Evolutionary conservation across 1,139 yeast genomes (phyloP), one percentile per base, ranked within the genome.

Genomic region (Magnusiomyces ingens): DNA sequence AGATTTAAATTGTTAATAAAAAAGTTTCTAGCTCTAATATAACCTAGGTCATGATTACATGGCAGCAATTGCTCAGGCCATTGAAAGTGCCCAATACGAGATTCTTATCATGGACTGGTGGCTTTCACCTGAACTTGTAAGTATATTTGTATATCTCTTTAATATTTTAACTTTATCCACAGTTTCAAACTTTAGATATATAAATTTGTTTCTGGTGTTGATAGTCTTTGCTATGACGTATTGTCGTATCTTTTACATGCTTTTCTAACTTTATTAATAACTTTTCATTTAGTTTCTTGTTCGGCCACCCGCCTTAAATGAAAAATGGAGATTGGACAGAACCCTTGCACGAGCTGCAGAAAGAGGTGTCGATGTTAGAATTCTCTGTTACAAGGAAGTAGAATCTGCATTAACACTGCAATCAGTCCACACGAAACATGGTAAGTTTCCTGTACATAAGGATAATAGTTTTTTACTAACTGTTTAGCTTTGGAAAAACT

Each of bases 101-200:
- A 76, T 81, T 46, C 79, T 77, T 60, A 78, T 81, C 50, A 84
- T 81, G 62, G 85, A 81, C 64, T 81, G 85, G 85, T 81, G 85
- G 85, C 66, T 81, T 13, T 75, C 82, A 1, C 85, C 85, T 0
- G 85, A 81, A 60, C 61, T 81, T 11, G 58, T 55, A 52, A 13
- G 56, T 48, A 12, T 40, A 5, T 48, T 8, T 10, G n/a, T 5
- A 26, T 5, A 19, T 8, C 3, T 29, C 11, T 19, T 11, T 40
- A n/a, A 2, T 3, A 17, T n/a, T 50, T 35, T 29, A 26, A 19
- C 40, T 45, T 21, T 35, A 10, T n/a, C n/a, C n/a, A n/a, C n/a
- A n/a, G n/a, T n/a, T n/a, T n/a, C n/a, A n/a, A n/a, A n/a, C n/a
- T n/a, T n/a, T n/a, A n/a, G n/a, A n/a, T n/a, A n/a, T n/a, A n/a